A percentile compares a stretch with the other conserved stretches of the same genome.
Evolutionary conservation across 2,329 filamentous ascomycete genomes (phyloP).

Genomic region (Pseudogymnoascus sp.): DNA sequence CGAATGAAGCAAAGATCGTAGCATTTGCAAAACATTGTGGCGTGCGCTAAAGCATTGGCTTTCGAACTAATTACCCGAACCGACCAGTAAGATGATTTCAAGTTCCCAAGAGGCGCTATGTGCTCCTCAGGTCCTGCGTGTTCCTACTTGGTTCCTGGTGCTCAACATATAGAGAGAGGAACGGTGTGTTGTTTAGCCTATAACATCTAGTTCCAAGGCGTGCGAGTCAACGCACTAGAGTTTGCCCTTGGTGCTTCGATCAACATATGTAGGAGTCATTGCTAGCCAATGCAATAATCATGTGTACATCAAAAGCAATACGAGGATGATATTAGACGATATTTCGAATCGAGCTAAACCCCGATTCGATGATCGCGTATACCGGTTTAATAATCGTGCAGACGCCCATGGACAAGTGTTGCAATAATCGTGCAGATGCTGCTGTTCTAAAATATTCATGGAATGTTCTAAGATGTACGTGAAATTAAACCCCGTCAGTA

Average conservation of each 20-base stretch:
- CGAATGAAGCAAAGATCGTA: not conserved
- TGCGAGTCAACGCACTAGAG: not conserved
- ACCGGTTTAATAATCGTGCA: not conserved
- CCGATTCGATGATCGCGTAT: not conserved
- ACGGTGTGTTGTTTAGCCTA: not conserved
- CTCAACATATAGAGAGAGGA: not conserved
- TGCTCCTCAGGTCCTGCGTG: not conserved
- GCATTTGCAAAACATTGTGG: not conserved
- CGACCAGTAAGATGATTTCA: not conserved
- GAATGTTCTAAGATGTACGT: not conserved
- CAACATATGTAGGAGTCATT: not conserved
- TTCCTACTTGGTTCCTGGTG: not conserved
- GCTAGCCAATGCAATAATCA: not conserved
- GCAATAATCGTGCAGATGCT: not conserved
- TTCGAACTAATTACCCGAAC: not conserved
- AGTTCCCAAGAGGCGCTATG: too few relatives aligned
- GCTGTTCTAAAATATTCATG: not conserved
- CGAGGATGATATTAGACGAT: not conserved
- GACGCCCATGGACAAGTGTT: not conserved
- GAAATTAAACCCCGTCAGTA: not conserved
- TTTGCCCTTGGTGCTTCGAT: not conserved
- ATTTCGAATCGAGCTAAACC: not conserved
- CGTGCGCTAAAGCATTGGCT: not conserved
- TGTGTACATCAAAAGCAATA: not conserved
- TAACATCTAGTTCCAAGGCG: not conserved